Base-by-base conservation (phyloP, 495 filamentous ascomycete species). In the Penicillium bovifimosum region DNA sequence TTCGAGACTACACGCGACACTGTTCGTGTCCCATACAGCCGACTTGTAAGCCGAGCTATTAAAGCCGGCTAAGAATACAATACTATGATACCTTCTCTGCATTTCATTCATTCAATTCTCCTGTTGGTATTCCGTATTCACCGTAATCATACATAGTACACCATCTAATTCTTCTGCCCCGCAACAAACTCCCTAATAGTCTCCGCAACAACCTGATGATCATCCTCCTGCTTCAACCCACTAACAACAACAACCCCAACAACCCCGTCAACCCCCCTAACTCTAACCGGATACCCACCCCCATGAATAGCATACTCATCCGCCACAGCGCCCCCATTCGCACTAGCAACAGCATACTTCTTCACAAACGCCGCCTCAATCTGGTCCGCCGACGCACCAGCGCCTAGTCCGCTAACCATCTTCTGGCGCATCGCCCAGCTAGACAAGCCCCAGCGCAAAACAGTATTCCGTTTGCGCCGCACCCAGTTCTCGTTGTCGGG, bases 261-360 rank as follows among this genome's bases (percentile, higher is more conserved):
- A 17, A 90, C 58, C 0, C 84, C 86, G 65, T 89, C 86, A 13
- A 90, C 84, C 0, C 83, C 82, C 29, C 62, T 71, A 2, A 91
- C 86, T 13, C 82, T 73, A 34, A 90, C 78, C 8, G 87, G 87
- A 50, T 85, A 80, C 1, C 74, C 88, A 13, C 87, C 88, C 0
- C 88, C 88, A 70, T 89, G 84, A 54, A 88, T 84, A 7, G 85
- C 84, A 76, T 86, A 92, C 13, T 78, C 71, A 56, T 76, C 79
- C 11, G 78, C 77, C 27, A 72, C 71, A 14, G 69, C 74, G 26
- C 72, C 73, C 1, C 77, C 66, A 48, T 52, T 56, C 0, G 57
- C 51, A 62, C 66, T 73, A 14, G 32, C 68, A 53, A 84, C 55
- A 31, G 71, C 76, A 66, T 77, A 83, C 60, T 82, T 84, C 40